These are phyloP conservation scores for Bifiguratus adelaidae DNA, from an alignment of 192 early-diverging fungal genomes.

Conservation along the genomic window DNA sequence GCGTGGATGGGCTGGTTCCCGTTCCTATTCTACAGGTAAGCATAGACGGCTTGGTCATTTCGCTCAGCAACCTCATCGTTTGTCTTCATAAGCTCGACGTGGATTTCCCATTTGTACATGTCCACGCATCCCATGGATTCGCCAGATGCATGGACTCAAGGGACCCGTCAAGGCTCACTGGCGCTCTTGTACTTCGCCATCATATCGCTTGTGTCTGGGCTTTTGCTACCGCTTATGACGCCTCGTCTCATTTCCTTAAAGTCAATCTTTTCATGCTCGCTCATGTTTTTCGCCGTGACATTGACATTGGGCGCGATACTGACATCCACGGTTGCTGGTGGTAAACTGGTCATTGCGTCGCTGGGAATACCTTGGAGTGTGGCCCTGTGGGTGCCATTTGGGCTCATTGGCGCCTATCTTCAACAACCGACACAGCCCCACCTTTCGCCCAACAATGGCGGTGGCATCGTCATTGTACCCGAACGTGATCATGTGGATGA, in stretches of 20 bases:
- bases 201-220: constrained; percentile 50
- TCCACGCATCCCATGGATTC: constrained; percentile 3
- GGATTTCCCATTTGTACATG: constrained; percentile 39
- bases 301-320: too few relatives aligned
- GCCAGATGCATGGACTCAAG: constrained; percentile 17
- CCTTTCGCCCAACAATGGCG: too few relatives aligned
- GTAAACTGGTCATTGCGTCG: neutral
- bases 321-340: too few relatives aligned
- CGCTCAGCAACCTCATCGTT: too few relatives aligned
- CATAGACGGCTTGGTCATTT: too few relatives aligned
- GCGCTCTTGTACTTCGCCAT: constrained; percentile 77
- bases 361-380: neutral
- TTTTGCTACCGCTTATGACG: constrained; percentile 31
- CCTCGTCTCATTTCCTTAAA: constrained; percentile 2
- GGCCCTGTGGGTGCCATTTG: neutral
- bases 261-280: constrained; percentile 13
- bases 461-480: too few relatives aligned
- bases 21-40: constrained; percentile 60
- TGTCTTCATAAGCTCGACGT: constrained; percentile 73
- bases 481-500: too few relatives aligned
- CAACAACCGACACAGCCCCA: too few relatives aligned
- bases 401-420: neutral
- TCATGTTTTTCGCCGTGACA: too few relatives aligned
- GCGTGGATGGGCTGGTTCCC: constrained; percentile 98
- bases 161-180: constrained; percentile 74